These are phyloP conservation scores for Noccaea caerulescens DNA, from an alignment of 345 rosid species.

Conservation along the genomic window DNA sequence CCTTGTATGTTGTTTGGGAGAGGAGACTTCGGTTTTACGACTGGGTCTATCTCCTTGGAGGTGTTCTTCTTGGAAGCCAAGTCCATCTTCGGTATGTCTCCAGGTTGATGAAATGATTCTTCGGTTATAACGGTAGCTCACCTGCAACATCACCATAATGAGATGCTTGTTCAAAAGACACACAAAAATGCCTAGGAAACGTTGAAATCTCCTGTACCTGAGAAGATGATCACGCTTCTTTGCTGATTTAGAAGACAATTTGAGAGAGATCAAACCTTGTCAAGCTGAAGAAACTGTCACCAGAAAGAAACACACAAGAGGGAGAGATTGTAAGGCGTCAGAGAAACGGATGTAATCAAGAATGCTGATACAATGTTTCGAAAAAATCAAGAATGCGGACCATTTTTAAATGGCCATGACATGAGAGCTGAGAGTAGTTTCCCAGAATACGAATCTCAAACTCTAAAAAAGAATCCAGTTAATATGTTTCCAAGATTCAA, in stretches of 20 bases:
- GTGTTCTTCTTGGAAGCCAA: conserved; percentile 39
- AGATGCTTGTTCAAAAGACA: conserved; percentile 7
- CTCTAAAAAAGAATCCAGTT: background rate
- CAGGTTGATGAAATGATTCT: conserved; percentile 7
- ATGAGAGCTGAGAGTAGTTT: background rate
- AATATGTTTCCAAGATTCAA: conserved; percentile 21
- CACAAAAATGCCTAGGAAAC: background rate
- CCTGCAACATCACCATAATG: conserved; percentile 24
- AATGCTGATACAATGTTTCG: background rate
- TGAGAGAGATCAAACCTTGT: conserved; percentile 30
- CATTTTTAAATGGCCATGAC: conserved; percentile 26
- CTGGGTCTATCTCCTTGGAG: conserved; percentile 41
- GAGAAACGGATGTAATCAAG: background rate
- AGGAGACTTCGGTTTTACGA: conserved; percentile 41
- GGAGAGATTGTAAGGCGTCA: conserved; percentile 25
- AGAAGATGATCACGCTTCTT: conserved; percentile 43
- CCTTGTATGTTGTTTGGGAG: conserved; percentile 26
- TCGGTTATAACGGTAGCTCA: conserved; percentile 16
- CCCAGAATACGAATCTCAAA: conserved; percentile 21
- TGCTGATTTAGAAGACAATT: conserved; percentile 11
- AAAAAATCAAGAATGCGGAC: conserved; percentile 35
- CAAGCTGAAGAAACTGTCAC: conserved; percentile 35
- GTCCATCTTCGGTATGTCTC: conserved; percentile 38
- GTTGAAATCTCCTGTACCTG: conserved; percentile 18
- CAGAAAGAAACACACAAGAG: conserved; percentile 16